Base-by-base conservation (phyloP, 345 rosid genomes). In the Orychophragmus violaceus region DNA sequence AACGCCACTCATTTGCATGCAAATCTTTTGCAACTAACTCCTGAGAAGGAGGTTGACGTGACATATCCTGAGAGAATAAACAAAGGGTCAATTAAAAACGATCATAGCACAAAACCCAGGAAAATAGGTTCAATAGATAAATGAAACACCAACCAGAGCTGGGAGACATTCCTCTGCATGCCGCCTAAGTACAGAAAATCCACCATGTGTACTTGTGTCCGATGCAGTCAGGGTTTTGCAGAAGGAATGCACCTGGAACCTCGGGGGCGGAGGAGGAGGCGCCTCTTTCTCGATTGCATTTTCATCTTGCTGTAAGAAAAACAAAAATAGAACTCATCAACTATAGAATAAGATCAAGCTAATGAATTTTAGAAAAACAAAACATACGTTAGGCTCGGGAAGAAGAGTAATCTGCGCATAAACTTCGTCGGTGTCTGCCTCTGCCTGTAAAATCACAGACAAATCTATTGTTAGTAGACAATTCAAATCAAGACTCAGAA, bases 151-250 rank as follows among this genome's bases (percentile, higher is more conserved):
- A 63, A 90, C 97, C 97, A 90, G 64, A 19, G 88, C 87, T 3
- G 97, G 97, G 13, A 90, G 90, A 62, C 95, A 90, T 54, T 87
- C 96, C 65, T 88, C 93, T 1, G 93, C 97, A 61, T 90, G 97
- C 13, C 96, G 79, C 52, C 85, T 79, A 10, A 84, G 83, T 16
- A 90, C 95, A 3, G 97, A 87, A 78, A 87, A 90, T 41, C 97
- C 97, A 70, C 97, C 95, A 27, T 90, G 97, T 4, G 97, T 90
- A 77, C 97, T 87, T 14, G 95, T 88, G 59, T 90, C 97, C 0
- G 97, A 87, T 4, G 97, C 95, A 46, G 97, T 90, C 62, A 90
- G 70, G n/a, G 92, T 86, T 77, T 90, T 90, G 74, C 92, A 87
- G 74, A 87, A 90, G 1, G 95, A 86, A 66, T 85, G 91, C 17